phyloP scores from a whole-genome alignment of 1,139 yeast genomes.

The Taphrina populina region DNA sequence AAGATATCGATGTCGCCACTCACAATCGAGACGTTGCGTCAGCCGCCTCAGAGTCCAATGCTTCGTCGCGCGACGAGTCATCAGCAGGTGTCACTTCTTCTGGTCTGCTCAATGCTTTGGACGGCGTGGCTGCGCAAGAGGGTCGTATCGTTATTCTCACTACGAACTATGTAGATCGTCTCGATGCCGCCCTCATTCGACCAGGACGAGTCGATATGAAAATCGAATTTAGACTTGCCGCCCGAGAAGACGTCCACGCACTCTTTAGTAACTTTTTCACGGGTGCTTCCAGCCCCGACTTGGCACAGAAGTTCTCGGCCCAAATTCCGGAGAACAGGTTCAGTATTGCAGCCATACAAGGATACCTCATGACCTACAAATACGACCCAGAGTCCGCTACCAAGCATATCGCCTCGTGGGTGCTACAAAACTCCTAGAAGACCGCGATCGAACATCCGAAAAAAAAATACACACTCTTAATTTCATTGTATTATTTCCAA shows the following conservation, averaged over 20 bases:
- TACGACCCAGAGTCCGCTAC: constrained; percentile 77
- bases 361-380: constrained; percentile 89
- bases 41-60: not conserved
- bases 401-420: constrained; percentile 49
- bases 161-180: constrained; percentile 89
- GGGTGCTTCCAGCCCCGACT: constrained; percentile 53
- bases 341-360: constrained; percentile 94
- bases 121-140: constrained; percentile 98
- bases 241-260: constrained; percentile 68
- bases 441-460: no score
- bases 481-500: not conserved
- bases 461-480: not conserved
- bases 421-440: not conserved
- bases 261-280: constrained; percentile 87
- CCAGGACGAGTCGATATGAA: constrained; percentile 84
- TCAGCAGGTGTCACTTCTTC: constrained; percentile 81
- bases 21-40: constrained; percentile 59
- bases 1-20: constrained; percentile 96
- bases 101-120: constrained; percentile 87
- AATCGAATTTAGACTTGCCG: constrained; percentile 77
- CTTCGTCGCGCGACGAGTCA: constrained; percentile 50
- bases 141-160: constrained; percentile 97
- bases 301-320: constrained; percentile 57
- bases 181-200: constrained; percentile 72
- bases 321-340: constrained; percentile 52